A percentile compares a stretch with the other conserved stretches of the same genome.
Conservation (phyloP, 257 asterid species). For the Lantana camara region DNA sequence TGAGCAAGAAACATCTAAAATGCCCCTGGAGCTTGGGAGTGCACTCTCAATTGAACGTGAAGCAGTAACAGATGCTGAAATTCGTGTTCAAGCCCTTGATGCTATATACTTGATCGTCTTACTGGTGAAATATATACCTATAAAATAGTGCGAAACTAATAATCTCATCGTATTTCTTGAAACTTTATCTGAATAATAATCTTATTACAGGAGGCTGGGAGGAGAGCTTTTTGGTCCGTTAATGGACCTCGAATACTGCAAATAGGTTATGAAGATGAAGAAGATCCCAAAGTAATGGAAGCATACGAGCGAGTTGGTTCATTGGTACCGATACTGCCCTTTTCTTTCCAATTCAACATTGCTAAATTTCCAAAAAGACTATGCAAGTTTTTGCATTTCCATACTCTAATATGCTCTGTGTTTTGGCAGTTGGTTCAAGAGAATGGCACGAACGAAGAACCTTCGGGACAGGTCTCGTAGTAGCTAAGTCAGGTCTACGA, state of each 20-base stretch:
- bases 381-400: conserved; percentile 2
- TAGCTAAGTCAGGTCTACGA: too few relatives aligned
- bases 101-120: conserved; percentile 78
- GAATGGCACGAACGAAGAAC: conserved; percentile 41
- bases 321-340: conserved; percentile 52
- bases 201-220: conserved; percentile 73
- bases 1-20: conserved; percentile 75
- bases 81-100: conserved; percentile 75
- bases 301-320: conserved; percentile 94
- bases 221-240: conserved; percentile 95
- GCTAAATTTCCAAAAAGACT: too few relatives aligned
- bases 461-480: conserved; percentile 29
- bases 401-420: conserved; percentile 10
- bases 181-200: not conserved
- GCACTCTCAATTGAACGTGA: conserved; percentile 95
- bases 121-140: conserved; percentile 52
- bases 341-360: conserved; percentile 1
- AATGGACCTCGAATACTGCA: conserved; percentile 91
- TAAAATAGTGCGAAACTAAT: not conserved
- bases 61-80: conserved; percentile 71
- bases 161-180: too few relatives aligned
- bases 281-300: conserved; percentile 79
- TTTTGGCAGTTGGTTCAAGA: conserved; percentile 69
- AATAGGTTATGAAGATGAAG: conserved; percentile 85
- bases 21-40: conserved; percentile 95